Percentiles rank a stretch among this genome's conserved stretches.
phyloP scores from a whole-genome alignment of 495 filamentous ascomycete genomes.

The Talaromyces adpressus region DNA sequence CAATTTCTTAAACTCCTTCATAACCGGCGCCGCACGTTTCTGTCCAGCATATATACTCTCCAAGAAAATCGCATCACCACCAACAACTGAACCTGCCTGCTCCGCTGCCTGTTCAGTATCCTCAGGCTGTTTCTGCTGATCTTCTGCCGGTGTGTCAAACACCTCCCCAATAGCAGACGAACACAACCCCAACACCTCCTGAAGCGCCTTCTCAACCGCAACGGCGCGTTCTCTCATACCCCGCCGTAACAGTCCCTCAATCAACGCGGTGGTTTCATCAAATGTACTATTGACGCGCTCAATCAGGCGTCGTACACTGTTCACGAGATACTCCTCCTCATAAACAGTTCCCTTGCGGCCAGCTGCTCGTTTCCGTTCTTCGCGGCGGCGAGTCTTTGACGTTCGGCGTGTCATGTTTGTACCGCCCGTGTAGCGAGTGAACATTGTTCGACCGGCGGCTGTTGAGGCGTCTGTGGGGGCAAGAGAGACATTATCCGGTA shows the following conservation, averaged over 20 bases:
- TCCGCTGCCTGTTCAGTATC: slow-evolving; percentile 15
- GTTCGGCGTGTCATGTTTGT: slow-evolving; percentile 68
- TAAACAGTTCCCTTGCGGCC: slow-evolving; percentile 96
- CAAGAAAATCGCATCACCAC: slow-evolving; percentile 31
- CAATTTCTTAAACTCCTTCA: slow-evolving; percentile 45
- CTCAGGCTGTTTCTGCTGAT: slow-evolving; percentile 12
- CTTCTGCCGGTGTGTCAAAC: slow-evolving; percentile 37
- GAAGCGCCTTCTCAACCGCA: slow-evolving; percentile 65
- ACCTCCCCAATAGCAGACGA: slow-evolving; percentile 57
- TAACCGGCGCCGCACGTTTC: slow-evolving; percentile 29
- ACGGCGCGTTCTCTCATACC: slow-evolving; percentile 81
- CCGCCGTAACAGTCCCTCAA: slow-evolving; percentile 67
- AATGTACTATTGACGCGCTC: slow-evolving; percentile 70
- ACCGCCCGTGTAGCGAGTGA: slow-evolving; percentile 81
- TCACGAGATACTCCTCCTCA: slow-evolving; percentile 94
- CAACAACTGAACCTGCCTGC: slow-evolving; percentile 17
- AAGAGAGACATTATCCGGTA: slow-evolving; percentile 87
- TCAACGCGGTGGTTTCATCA: slow-evolving; percentile 61
- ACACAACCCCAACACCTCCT: slow-evolving; percentile 65
- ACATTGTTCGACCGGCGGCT: slow-evolving; percentile 64
- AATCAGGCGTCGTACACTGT: slow-evolving; percentile 73
- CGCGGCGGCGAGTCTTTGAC: slow-evolving; percentile 71
- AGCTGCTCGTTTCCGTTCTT: slow-evolving; percentile 90
- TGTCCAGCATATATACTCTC: slow-evolving; percentile 30
- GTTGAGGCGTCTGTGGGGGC: slow-evolving; percentile 78